Conservation (phyloP, 1,139 yeast species). For the Lodderomyces beijingensis region DNA sequence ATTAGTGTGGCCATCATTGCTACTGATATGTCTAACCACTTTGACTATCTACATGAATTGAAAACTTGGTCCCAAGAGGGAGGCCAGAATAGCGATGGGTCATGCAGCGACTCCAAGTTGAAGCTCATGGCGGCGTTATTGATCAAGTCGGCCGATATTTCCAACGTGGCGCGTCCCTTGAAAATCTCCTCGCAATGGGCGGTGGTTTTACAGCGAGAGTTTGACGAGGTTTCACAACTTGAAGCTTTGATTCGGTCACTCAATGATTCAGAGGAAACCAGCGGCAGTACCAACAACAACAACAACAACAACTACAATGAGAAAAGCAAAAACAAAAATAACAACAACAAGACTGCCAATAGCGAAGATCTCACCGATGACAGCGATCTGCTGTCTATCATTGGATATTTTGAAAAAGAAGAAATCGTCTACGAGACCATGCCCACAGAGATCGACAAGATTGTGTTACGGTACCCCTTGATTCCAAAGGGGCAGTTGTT, state of each 20-base stretch:
- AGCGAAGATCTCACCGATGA: too few species aligned
- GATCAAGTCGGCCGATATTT: constrained; percentile 90
- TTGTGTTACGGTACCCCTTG: constrained; percentile 45
- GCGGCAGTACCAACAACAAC: neutral
- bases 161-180: constrained; percentile 82
- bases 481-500: constrained; percentile 60
- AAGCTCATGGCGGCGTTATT: constrained; percentile 60
- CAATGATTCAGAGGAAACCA: neutral
- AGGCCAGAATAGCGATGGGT: constrained; percentile 2
- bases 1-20: constrained; percentile 59
- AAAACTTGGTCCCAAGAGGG: constrained; percentile 15
- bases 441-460: constrained; percentile 30
- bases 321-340: neutral
- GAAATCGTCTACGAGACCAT: constrained; percentile 26
- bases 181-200: constrained; percentile 86
- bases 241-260: constrained; percentile 34
- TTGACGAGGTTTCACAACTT: constrained; percentile 59
- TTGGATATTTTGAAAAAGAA: constrained; percentile 2
- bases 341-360: neutral
- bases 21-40: constrained; percentile 93
- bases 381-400: neutral
- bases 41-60: constrained; percentile 58
- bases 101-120: constrained; percentile 21
- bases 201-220: constrained; percentile 67
- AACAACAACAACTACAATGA: neutral